phyloP scores from a whole-genome alignment of 148 eudicot genomes.

The Linanthus parryae region DNA sequence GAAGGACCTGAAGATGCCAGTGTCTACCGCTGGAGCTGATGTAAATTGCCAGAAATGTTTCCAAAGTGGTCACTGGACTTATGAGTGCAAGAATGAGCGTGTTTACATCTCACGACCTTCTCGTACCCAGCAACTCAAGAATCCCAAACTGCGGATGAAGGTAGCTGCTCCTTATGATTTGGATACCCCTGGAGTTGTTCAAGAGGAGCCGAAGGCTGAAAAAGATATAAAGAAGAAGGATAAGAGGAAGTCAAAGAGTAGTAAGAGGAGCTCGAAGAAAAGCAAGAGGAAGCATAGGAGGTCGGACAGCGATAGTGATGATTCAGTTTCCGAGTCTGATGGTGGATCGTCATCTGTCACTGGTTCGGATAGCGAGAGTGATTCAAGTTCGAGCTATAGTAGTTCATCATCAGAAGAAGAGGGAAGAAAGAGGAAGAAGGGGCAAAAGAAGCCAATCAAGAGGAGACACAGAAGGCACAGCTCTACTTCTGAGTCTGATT shows the following conservation, averaged over 20 bases:
- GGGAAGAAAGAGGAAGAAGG: conserved; percentile 53
- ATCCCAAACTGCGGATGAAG: conserved; percentile 76
- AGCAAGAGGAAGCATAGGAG: conserved; percentile 51
- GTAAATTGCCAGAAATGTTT: conserved; percentile 90
- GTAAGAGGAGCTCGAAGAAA: no score
- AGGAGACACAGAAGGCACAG: conserved; percentile 51
- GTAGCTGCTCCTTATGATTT: conserved; percentile 35
- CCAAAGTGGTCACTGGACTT: conserved; percentile 91
- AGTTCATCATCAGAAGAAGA: conserved; percentile 79
- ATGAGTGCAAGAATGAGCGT: conserved; percentile 93
- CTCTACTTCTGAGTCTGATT: conserved; percentile 70
- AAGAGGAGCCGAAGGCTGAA: conserved; percentile 32
- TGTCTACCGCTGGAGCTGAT: conserved; percentile 28
- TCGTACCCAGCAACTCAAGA: conserved; percentile 73
- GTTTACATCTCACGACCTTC: conserved; percentile 86
- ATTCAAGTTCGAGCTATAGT: conserved; percentile 59
- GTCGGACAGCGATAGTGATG: conserved; percentile 59
- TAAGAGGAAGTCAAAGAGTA: conserved; percentile 84
- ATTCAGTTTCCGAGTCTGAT: conserved; percentile 70
- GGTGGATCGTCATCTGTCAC: conserved; percentile 46
- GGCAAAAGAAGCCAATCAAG: conserved; percentile 36
- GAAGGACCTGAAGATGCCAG: conserved; percentile 49
- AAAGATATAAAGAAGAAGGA: conserved; percentile 45
- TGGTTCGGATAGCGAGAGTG: conserved; percentile 55
- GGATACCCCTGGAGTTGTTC: conserved; percentile 50